Base-by-base conservation (phyloP, 2,329 filamentous ascomycete species). In the Coniochaeta sp. region DNA sequence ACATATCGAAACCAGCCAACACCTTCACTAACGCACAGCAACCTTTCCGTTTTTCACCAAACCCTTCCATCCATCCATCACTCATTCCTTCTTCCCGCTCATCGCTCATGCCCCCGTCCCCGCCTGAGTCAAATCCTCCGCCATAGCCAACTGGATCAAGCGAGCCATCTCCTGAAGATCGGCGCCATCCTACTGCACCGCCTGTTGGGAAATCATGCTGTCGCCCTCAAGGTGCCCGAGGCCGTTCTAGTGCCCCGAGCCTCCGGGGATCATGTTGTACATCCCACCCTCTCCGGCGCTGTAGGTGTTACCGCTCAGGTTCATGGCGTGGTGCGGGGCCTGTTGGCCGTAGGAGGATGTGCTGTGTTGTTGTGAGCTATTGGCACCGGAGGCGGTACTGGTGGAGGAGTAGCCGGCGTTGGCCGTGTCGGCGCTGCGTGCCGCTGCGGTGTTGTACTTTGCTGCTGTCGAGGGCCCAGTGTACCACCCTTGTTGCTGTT, bases 271-370 rank as follows among this genome's bases (percentile, higher is more conserved):
- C 51, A 65, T 48, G 20, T 63, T 58, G 50, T 61, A 64, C 49
- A 65, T 52, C n/a, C 56, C 53, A 40, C 61, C 55, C 12, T 60
- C 60, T 12, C 52, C 54, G 8, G 55, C 53, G 30, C 57, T 59
- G 51, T 65, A 60, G 7, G 56, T 60, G 49, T 58, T 57, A 26
- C 56, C 53, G 6, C 56, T 56, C 48, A 62, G 52, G 49, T 63
- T 61, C 60, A 62, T 60, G 9, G 60, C 26, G n/a, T 18, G 22
- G 16, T 48, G 24, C 6, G 26, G n/a, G n/a, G n/a, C n/a, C 16
- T 52, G 52, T 30, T 57, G 56, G 12, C 31, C 27, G 47, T 49
- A 49, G 14, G 33, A 6, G 18, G 13, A n/a, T n/a, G 26, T 26
- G 45, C 45, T 26, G 38, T 18, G 24, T 46, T 32, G 27, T 57